Base-by-base conservation (phyloP, 2,329 filamentous ascomycete species). In the Hymenoscyphus linearis region DNA sequence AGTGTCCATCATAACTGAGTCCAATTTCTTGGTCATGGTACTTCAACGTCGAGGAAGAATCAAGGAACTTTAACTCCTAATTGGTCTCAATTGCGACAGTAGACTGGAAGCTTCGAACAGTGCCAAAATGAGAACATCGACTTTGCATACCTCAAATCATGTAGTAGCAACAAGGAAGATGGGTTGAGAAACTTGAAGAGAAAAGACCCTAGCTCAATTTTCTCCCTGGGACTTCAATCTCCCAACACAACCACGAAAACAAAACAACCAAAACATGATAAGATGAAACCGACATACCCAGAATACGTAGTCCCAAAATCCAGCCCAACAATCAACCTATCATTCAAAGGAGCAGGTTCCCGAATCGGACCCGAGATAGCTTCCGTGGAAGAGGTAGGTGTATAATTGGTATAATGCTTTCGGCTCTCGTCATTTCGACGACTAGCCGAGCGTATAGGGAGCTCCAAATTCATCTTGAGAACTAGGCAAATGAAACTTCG, bases 221-320 rank as follows among this genome's bases (percentile, higher is more conserved):
- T 47, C 5, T 7, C n/a, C 5, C 40, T 13, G 3, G n/a, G n/a
- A 47, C n/a, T 47, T 47, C 40, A 9, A 47, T 10, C 12, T 18
- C 22, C 40, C 18, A 47, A 16, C n/a, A 22, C 7, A n/a, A n/a
- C 16, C 37, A 6, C 12, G 5, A n/a, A 14, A n/a, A 47, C 18
- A 10, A 47, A 47, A 47, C 22, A 18, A 47, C 18, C 4, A 2
- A 25, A 47, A 47, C 18, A 47, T 7, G 18, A n/a, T n/a, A 12
- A 47, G n/a, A n/a, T 9, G 18, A 40, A 37, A 57, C 5, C n/a
- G 25, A 79, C 83, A 77, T 75, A 88, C 85, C 88, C 89, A 52
- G 86, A 90, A 71, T 90, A 93, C 1, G 89, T 93, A n/a, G 90
- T 93, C 14, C 90, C 90, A 76, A 93, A 93, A 73, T 93, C 90